Conservation (phyloP, 179 eudicot species). For the Vitellaria paradoxa region DNA sequence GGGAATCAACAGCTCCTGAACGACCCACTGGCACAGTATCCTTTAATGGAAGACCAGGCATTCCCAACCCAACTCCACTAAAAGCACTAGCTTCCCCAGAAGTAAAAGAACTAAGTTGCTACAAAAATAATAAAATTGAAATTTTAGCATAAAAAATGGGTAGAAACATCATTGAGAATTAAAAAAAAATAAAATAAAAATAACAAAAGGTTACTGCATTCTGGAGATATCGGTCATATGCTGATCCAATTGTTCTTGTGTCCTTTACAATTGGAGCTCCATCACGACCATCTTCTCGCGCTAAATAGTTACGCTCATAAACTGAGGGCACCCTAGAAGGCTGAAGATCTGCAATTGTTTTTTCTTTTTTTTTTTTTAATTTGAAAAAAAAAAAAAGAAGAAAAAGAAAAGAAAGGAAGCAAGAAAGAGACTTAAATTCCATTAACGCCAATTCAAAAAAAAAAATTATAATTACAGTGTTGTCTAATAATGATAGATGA, state of each 20-base stretch:
- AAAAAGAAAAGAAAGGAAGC: too few relatives aligned
- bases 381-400: not conserved
- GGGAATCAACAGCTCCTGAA: conserved; percentile 35
- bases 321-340: conserved; percentile 38
- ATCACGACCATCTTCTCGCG: conserved; percentile 38
- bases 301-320: conserved; percentile 38
- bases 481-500: not conserved
- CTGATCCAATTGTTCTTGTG: conserved; percentile 52
- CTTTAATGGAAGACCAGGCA: conserved; percentile 27
- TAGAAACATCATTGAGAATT: not conserved
- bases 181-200: not conserved
- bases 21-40: conserved; percentile 42
- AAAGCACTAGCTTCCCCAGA: conserved; percentile 38
- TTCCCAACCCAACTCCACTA: conserved; percentile 35
- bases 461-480: not conserved
- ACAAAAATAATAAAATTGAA: conserved; percentile 13
- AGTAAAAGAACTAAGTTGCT: conserved; percentile 41
- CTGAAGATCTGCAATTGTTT: conserved; percentile 33
- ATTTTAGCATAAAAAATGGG: conserved; percentile 2
- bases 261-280: conserved; percentile 45
- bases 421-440: not conserved
- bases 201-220: conserved; percentile 36
- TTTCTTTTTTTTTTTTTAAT: too few relatives aligned
- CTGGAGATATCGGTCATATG: conserved; percentile 69
- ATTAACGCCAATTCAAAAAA: not conserved